Base-by-base conservation (phyloP, 345 rosid genomes). In the Luvunga scandens region DNA sequence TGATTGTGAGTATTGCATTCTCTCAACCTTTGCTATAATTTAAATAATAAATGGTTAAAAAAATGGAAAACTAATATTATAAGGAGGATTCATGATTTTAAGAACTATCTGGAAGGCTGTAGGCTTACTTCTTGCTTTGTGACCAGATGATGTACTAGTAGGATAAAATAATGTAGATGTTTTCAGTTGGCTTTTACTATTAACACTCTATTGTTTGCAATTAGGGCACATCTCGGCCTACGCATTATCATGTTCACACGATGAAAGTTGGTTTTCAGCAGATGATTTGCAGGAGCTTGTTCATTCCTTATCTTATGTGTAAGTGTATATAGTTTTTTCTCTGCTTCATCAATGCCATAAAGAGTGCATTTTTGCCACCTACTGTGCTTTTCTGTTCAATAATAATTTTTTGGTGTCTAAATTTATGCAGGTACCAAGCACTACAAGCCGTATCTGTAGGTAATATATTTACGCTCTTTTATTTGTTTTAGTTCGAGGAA, bases 361-460 rank as follows among this genome's bases (percentile, higher is more conserved):
- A 21, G 45, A 5, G 27, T 36, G 42, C 48, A 21, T n/a, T 66
- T n/a, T 16, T 34, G 70, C 27, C 48, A 36, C 12, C 57, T 13
- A 5, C 68, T 14, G 36, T 30, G 33, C 19, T 63, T 31, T 34
- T 68, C 9, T 33, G 7, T 39, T n/a, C 50, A 56, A 38, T 39
- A 69, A 25, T 42, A 12, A 75, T 14, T 13, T n/a, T 4, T 34
- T 61, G 13, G 16, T 31, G 28, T 22, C 12, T 38, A 65, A 13
- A 50, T 71, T n/a, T 27, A 39, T 82, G 76, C 87, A 85, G 87
- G 70, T 85, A 85, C 70, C 88, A 85, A 85, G 88, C 78, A 85
- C 85, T 24, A 85, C 85, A 3, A 4, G 85, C 88, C 8, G 12
- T 82, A n/a, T 82, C 85, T 24, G 59, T 85, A 3, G 87, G 87